Evolutionary conservation across 106 monocot species (phyloP).

Genomic region (Acanthochlamys bracteata): DNA sequence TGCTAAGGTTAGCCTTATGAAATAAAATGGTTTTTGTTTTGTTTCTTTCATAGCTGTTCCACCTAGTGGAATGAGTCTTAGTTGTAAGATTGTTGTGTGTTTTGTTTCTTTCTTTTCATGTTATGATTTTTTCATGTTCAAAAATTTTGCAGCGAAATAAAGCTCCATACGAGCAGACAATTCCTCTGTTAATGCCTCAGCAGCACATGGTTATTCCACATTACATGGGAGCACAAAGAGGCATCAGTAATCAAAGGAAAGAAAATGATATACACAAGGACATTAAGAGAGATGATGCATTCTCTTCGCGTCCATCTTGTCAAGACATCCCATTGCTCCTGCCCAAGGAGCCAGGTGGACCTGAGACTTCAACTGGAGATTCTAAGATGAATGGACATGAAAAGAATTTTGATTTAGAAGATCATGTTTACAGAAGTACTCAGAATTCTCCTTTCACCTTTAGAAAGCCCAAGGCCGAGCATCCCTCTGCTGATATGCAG

Average conservation of each 20-base stretch:
- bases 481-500: too few relatives aligned
- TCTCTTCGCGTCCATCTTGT: constrained; percentile 39
- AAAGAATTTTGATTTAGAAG: too few relatives aligned
- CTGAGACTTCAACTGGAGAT: constrained; percentile 18
- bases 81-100: background rate
- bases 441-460: too few relatives aligned
- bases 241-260: constrained; percentile 22
- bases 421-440: too few relatives aligned
- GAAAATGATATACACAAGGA: constrained; percentile 17
- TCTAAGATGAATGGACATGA: constrained; percentile 16
- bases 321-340: constrained; percentile 90
- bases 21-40: too few relatives aligned
- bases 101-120: background rate
- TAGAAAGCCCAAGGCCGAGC: too few relatives aligned
- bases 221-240: constrained; percentile 73
- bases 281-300: constrained; percentile 31
- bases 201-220: constrained; percentile 99
- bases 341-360: constrained; percentile 49
- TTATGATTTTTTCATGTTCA: background rate
- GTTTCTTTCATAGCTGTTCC: too few relatives aligned
- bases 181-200: constrained; percentile 96
- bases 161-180: constrained; percentile 85
- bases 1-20: constrained; percentile 99
- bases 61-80: too few relatives aligned
- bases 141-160: constrained; percentile 66